Evolutionary conservation across 2,329 filamentous ascomycete species (phyloP), one percentile per base, ranked within the genome.

Genomic region (Aspergillus jensenii): DNA sequence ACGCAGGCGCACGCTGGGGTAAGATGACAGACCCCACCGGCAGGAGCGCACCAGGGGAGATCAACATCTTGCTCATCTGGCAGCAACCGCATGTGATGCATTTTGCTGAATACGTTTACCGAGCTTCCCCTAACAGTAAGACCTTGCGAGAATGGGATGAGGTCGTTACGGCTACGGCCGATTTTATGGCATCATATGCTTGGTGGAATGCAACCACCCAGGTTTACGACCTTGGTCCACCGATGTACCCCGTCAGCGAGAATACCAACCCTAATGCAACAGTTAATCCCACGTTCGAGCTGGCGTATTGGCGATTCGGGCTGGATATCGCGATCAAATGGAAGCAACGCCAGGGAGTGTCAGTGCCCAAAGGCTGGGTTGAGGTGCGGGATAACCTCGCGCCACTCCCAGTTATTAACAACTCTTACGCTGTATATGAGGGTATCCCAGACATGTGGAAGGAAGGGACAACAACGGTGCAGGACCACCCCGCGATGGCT

Each of bases 11-110:
- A 65, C 51, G 84, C 31, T 77, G 79, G 69, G 79, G 79, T 3
- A 83, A 86, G 65, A 85, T 85, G 83, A 83, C 78, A 9, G 83
- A 85, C 65, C 81, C 82, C 0, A 79, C 77, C 0, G 82, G 83
- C 25, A 75, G 81, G 11, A 82, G 79, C 47, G 81, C 83, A 1
- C 84, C 84, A 1, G 84, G 85, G 2, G 81, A 84, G 61, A 86
- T 87, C 66, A 87, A 87, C 67, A 81, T 79, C 9, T 72, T 87
- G 1, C 72, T 87, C 3, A 82, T 86, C 56, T 87, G 84, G 84
- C 84, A 87, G 63, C 84, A 86, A 63, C 84, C 83, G 7, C 84
- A 87, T 66, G 77, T 81, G 0, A 82, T 86, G 76, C 84, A 83
- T 65, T 84, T 86, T 63, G 84, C 84, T 0, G 83, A 85, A 67